Conservation (phyloP, 2,329 filamentous ascomycete species). For the Apiospora sp. region DNA sequence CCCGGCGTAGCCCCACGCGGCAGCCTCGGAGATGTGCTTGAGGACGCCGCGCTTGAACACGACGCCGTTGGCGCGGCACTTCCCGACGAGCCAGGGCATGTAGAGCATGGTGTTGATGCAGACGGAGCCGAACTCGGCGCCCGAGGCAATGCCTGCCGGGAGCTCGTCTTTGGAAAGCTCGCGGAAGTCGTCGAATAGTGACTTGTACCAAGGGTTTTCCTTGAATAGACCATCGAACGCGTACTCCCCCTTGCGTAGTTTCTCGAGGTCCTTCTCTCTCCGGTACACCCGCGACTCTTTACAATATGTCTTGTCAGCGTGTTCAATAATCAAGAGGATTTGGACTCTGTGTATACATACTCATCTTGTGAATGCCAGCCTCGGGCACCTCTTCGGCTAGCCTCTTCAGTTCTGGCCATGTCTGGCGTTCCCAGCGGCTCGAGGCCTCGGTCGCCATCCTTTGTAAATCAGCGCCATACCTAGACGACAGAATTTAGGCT, state of each 20-base stretch:
- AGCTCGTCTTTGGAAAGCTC: conserved; percentile 66
- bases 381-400: conserved; percentile 44
- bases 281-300: conserved; percentile 58
- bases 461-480: neutral
- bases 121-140: conserved; percentile 79
- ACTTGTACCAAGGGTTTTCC: conserved; percentile 76
- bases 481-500: conserved; percentile 16
- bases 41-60: conserved; percentile 69
- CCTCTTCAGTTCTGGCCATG: conserved; percentile 41
- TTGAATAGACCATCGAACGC: conserved; percentile 74
- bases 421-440: conserved; percentile 42
- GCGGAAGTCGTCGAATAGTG: conserved; percentile 75
- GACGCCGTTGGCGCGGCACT: conserved; percentile 79
- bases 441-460: conserved; percentile 40
- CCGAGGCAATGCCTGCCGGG: conserved; percentile 72
- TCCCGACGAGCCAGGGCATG: conserved; percentile 82
- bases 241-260: conserved; percentile 43
- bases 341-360: conserved; percentile 31
- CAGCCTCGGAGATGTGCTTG: conserved; percentile 77
- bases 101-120: conserved; percentile 94
- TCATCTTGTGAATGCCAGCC: conserved; percentile 44
- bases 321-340: neutral
- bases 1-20: conserved; percentile 63
- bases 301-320: neutral
- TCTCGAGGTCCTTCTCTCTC: conserved; percentile 67